phyloP scores from a whole-genome alignment of 345 rosid genomes.

The Noccaea caerulescens region DNA sequence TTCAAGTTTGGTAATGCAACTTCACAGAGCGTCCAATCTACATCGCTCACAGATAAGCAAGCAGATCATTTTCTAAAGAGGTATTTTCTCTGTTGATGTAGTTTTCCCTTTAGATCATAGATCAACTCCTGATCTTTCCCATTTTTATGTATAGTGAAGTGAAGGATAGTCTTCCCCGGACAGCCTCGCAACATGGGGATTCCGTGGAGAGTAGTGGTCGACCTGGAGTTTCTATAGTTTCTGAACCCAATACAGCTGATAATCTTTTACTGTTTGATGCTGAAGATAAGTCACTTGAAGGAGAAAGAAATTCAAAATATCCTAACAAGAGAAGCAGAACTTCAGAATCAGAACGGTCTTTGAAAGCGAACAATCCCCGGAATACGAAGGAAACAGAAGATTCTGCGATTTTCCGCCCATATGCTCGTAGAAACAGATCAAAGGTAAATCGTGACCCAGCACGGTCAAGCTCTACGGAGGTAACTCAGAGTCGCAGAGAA shows the following conservation, averaged over 20 bases:
- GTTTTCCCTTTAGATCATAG: slow-evolving; percentile 12
- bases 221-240: slow-evolving; percentile 62
- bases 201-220: slow-evolving; percentile 94
- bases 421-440: slow-evolving; percentile 92
- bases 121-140: slow-evolving; percentile 30
- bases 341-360: slow-evolving; percentile 66
- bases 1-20: slow-evolving; percentile 76
- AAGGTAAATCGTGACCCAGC: slow-evolving; percentile 80
- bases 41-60: slow-evolving; percentile 78
- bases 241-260: slow-evolving; percentile 91
- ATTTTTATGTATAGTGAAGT: slow-evolving; percentile 66
- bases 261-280: slow-evolving; percentile 77
- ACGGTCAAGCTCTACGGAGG: slow-evolving; percentile 73
- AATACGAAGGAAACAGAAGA: slow-evolving; percentile 86
- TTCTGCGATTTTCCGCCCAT: slow-evolving; percentile 91
- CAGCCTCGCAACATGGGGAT: slow-evolving; percentile 88
- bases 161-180: slow-evolving; percentile 81
- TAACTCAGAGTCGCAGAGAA: slow-evolving; percentile 57
- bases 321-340: slow-evolving; percentile 54
- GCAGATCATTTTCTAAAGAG: slow-evolving; percentile 73
- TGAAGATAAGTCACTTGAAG: slow-evolving; percentile 69
- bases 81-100: slow-evolving; percentile 52
- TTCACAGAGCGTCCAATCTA: slow-evolving; percentile 87
- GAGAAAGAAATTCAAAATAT: slow-evolving; percentile 52
- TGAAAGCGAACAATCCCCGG: slow-evolving; percentile 57